Conservation (phyloP, 345 rosid genomes). For the Eucalyptus cloeziana region DNA sequence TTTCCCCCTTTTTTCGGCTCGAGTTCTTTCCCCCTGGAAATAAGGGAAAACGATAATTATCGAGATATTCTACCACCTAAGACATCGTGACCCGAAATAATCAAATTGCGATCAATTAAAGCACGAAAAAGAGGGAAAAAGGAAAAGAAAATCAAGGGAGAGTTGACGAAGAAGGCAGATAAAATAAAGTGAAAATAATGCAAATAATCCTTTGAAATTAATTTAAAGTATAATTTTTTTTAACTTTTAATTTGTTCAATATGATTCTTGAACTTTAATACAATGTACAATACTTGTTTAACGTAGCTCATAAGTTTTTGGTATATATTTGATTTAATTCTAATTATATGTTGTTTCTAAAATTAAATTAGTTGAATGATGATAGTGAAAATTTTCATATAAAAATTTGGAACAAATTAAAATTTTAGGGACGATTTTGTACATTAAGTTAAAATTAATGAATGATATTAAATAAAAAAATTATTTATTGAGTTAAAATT, state of each 20-base stretch:
- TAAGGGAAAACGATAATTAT: neutral
- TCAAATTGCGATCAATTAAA: neutral
- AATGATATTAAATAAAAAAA: rapidly evolving
- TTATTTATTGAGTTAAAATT: rapidly evolving
- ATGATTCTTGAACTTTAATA: rapidly evolving
- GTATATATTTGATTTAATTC: neutral
- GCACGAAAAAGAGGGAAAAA: neutral
- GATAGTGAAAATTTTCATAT: no score
- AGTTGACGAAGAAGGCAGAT: neutral
- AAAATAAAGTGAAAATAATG: neutral
- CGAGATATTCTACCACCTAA: neutral
- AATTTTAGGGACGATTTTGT: no score
- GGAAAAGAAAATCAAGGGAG: neutral
- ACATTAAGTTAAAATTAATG: rapidly evolving
- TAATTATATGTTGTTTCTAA: no score
- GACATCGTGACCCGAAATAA: neutral
- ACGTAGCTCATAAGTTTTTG: rapidly evolving
- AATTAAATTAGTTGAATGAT: neutral
- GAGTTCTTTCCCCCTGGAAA: neutral
- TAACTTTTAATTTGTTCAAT: rapidly evolving
- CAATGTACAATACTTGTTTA: neutral
- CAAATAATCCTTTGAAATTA: neutral
- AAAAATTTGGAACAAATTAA: no score
- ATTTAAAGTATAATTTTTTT: rapidly evolving
- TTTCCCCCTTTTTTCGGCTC: neutral